Conservation (phyloP, 2,329 filamentous ascomycete species). For the Sclerotinia minor region DNA sequence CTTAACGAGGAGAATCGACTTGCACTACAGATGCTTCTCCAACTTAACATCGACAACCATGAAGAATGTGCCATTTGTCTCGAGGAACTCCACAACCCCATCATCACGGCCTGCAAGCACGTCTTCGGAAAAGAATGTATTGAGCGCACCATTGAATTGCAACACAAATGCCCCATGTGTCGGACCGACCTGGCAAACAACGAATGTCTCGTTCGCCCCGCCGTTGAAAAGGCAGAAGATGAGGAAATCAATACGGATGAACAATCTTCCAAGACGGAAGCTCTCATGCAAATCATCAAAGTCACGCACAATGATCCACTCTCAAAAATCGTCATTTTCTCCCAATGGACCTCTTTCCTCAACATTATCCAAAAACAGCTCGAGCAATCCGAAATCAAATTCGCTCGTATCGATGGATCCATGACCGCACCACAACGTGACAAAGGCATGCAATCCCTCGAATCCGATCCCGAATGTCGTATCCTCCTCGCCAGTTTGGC, state of each 20-base stretch:
- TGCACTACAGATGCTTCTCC: conserved; percentile 72
- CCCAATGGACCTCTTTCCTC: conserved; percentile 75
- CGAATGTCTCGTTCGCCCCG: conserved; percentile 65
- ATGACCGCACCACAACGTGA: conserved; percentile 75
- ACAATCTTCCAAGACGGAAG: conserved; percentile 80
- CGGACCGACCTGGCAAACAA: conserved; percentile 64
- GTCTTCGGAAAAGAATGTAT: conserved; percentile 76
- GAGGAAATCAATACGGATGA: conserved; percentile 60
- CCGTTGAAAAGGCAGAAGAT: conserved; percentile 53
- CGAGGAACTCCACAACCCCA: conserved; percentile 67
- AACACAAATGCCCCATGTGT: conserved; percentile 84
- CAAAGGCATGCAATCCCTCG: conserved; percentile 65
- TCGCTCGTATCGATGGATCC: conserved; percentile 74
- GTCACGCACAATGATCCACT: conserved; percentile 63
- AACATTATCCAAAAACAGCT: conserved; percentile 71
- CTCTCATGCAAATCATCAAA: conserved; percentile 71
- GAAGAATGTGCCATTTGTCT: conserved; percentile 85
- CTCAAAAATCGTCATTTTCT: conserved; percentile 73
- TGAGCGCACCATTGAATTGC: conserved; percentile 68
- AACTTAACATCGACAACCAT: conserved; percentile 74
- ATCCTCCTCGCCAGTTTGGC: conserved; percentile 80
- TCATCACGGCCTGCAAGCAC: conserved; percentile 85
- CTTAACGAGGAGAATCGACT: conserved; percentile 71
- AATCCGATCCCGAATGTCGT: conserved; percentile 64
- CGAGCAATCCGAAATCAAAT: conserved; percentile 58